Evolutionary conservation across 306 rosid genomes (phyloP), one percentile per base, ranked within the genome.

Genomic region (Fragaria nilgerrensis): DNA sequence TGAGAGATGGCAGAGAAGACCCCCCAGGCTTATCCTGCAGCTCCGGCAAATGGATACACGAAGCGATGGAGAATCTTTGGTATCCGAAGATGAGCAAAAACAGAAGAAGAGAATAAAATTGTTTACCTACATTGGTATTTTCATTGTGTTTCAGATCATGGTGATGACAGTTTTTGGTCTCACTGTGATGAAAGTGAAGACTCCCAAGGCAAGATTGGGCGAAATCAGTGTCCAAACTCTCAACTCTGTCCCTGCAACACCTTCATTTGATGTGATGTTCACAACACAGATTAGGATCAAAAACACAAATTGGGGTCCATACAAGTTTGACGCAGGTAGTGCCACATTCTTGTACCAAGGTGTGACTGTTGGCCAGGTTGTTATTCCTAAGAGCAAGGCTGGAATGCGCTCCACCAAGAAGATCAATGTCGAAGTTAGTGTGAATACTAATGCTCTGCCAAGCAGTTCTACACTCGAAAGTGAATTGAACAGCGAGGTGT

Each of bases 291-390:
- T 44, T 23, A 72, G 45, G 65, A 34, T 72, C 14, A 79, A 79
- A 47, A 79, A 79, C 66, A 23, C 82, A 0, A 79, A 79, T 45
- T 72, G 41, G 69, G 82, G 73, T 50, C 77, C 77, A n/a, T 79
- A 79, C 73, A 79, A 79, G 41, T 72, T 47, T 12, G 73, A 79
- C 50, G 41, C 53, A 4, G 34, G 72, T 0, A 0, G 36, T 16
- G 10, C 27, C 37, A n/a, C 41, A 37, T 37, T 78, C 70, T 32
- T 9, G 52, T 70, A 78, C 64, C 76, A 34, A 37, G 76, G 81
- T 1, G 15, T 1, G 1, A 7, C 32, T 3, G 29, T 37, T 37
- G 41, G 41, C 7, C 41, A 37, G 41, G 41, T 37, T 37, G 7
- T 1, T 37, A 37, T 37, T 37, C 41, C 71, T 15, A 70, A 70